Conservation (phyloP, 768 basidiomycete genomes). For the Podaxis sp. region DNA sequence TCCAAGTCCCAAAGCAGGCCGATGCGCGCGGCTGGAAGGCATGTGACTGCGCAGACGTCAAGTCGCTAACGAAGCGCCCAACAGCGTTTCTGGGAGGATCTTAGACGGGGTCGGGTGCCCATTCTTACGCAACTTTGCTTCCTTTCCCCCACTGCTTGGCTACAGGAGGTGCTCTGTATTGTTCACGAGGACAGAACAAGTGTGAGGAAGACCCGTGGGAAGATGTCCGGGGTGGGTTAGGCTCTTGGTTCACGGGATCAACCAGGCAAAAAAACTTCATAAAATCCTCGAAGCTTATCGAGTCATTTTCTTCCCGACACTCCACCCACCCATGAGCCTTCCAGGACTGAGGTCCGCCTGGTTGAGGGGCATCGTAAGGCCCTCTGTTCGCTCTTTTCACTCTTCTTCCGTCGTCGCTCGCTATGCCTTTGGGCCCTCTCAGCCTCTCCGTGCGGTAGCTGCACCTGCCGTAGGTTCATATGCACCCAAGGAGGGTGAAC, state of each 20-base stretch:
- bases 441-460: slow-evolving; percentile 63
- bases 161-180: background rate
- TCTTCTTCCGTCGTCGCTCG: slow-evolving; percentile 32
- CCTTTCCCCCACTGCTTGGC: background rate
- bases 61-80: background rate
- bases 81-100: background rate
- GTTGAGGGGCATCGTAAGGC: slow-evolving; percentile 32
- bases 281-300: background rate
- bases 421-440: slow-evolving; percentile 46
- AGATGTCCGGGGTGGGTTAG: background rate
- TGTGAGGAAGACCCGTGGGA: slow-evolving; percentile 1
- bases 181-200: background rate
- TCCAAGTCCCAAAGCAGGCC: background rate
- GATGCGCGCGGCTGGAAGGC: background rate
- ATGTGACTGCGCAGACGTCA: background rate
- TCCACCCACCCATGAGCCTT: slow-evolving; percentile 35
- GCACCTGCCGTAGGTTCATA: slow-evolving; percentile 76
- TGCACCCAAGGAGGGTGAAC: slow-evolving; percentile 62
- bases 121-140: background rate
- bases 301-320: slow-evolving; percentile 9
- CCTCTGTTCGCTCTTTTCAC: slow-evolving; percentile 51
- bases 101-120: background rate
- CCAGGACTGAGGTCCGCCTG: slow-evolving; percentile 42
- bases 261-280: slow-evolving; percentile 16
- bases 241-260: slow-evolving; percentile 11